Evolutionary conservation across 1,284 basidiomycete genomes (phyloP), one percentile per base, ranked within the genome.

Genomic region (Butyriboletus appendiculatus): DNA sequence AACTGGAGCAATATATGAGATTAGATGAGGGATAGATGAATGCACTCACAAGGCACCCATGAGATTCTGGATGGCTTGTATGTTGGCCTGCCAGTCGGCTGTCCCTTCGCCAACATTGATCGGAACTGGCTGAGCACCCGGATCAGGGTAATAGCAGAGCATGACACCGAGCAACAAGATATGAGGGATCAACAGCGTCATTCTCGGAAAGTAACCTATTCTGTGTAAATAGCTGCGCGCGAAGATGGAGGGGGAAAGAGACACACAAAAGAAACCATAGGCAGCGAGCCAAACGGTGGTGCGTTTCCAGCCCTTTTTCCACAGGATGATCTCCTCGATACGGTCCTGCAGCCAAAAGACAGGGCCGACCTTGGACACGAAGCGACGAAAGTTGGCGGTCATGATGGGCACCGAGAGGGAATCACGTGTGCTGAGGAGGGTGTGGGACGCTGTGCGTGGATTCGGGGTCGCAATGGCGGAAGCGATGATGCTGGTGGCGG

Each of bases 291-390:
- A 92, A 1, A 80, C 76, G 11, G 73, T 59, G 0, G 89, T 91
- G 38, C 81, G 75, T 62, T 78, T 80, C 82, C 81, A 84, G 0
- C 88, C 87, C 50, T 77, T 76, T 67, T 78, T 84, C 89, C 90
- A 92, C 56, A 86, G 71, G 2, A 92, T 50, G 16, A 90, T 77
- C 69, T 92, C 89, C 64, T 92, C 89, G 18, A 86, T 61, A 2
- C 89, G 73, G 62, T 92, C 90, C 69, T 89, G 87, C 14, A 92
- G 58, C 89, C 89, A 92, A 61, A 90, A 91, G 7, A 90, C 71
- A 0, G 86, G 84, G 0, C 87, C 86, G 5, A 81, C 74, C 57
- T 77, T 82, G 8, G 81, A 76, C 1, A 91, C 79, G 56, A 92
- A 92, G 9, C 87, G 75, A 55, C 84, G 81, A 64, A 91, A 92